Evolutionary conservation across 2,329 filamentous ascomycete species (phyloP).

Genomic region (Fonsecaea pedrosoi): DNA sequence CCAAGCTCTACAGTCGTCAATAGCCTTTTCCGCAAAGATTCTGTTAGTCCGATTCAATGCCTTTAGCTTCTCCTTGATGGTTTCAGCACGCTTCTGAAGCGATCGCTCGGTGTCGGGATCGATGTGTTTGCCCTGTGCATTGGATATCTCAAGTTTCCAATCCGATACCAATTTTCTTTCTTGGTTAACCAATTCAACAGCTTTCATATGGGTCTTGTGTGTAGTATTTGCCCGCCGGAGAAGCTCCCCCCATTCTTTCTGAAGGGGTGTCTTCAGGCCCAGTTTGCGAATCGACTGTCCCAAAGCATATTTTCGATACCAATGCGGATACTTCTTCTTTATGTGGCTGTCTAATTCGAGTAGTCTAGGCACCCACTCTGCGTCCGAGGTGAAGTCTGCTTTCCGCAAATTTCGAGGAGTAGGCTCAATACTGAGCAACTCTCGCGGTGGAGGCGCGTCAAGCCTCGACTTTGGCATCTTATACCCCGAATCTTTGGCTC

Average conservation of each 20-base stretch:
- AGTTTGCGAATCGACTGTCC: not conserved
- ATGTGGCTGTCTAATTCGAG: conserved; percentile 27
- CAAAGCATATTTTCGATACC: conserved; percentile 16
- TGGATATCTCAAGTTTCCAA: conserved; percentile 19
- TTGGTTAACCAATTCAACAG: conserved; percentile 29
- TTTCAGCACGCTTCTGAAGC: conserved; percentile 18
- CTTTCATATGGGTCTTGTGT: conserved; percentile 28
- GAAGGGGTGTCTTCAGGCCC: conserved; percentile 16
- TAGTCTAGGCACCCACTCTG: conserved; percentile 26
- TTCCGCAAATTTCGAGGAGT: conserved; percentile 18
- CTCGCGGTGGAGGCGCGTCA: conserved; percentile 16
- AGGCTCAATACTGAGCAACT: conserved; percentile 28
- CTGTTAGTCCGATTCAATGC: conserved; percentile 27
- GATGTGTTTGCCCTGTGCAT: not conserved
- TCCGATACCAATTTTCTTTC: conserved; percentile 25
- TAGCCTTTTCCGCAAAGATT: conserved; percentile 33
- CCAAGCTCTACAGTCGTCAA: conserved; percentile 38
- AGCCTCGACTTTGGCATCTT: conserved; percentile 9
- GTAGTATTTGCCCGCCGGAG: conserved; percentile 22
- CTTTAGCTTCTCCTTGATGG: conserved; percentile 15
- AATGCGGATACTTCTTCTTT: conserved; percentile 20
- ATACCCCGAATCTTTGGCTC: conserved; percentile 7
- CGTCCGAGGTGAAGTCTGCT: conserved; percentile 24
- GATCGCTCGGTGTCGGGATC: conserved; percentile 7
- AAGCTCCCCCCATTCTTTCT: conserved; percentile 27